phyloP scores from a whole-genome alignment of 768 basidiomycete species.

The Naganishia friedmannii region DNA sequence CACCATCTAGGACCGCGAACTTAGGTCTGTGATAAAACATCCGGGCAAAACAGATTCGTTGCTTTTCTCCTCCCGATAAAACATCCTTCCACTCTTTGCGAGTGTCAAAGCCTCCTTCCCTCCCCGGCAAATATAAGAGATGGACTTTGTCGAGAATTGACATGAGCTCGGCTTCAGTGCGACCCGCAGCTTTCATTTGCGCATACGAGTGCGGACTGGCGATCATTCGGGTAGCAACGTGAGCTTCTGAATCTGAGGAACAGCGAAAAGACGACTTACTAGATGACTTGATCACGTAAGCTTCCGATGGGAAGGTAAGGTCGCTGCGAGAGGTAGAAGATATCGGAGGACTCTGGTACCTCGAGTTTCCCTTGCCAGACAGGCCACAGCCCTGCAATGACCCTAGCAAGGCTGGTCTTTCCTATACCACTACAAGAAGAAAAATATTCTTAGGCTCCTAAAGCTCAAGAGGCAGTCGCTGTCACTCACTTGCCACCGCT shows the following conservation, averaged over 20 bases:
- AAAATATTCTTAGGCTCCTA: background rate
- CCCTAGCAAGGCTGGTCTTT: constrained; percentile 82
- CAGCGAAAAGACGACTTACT: constrained; percentile 49
- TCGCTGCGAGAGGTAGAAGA: constrained; percentile 76
- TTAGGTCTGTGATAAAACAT: constrained; percentile 82
- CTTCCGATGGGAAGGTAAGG: constrained; percentile 88
- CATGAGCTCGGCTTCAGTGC: constrained; percentile 68
- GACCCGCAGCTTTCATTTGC: constrained; percentile 63
- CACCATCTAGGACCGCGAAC: constrained; percentile 82
- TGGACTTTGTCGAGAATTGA: constrained; percentile 76
- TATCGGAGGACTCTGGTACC: constrained; percentile 63
- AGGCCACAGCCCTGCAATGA: constrained; percentile 86
- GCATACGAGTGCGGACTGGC: constrained; percentile 70
- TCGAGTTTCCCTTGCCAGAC: constrained; percentile 53
- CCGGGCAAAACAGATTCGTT: constrained; percentile 71
- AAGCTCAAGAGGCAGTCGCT: background rate
- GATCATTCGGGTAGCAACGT: background rate
- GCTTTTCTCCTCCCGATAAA: constrained; percentile 93
- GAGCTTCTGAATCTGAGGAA: background rate
- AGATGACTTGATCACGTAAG: constrained; percentile 88
- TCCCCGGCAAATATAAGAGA: constrained; percentile 73
- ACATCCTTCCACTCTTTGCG: constrained; percentile 96
- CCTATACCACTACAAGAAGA: constrained; percentile 71
- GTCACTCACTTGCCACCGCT: constrained; percentile 64
- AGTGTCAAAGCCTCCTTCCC: constrained; percentile 86